phyloP scores from a whole-genome alignment of 1,284 basidiomycete species.

The Malassezia globosa region DNA sequence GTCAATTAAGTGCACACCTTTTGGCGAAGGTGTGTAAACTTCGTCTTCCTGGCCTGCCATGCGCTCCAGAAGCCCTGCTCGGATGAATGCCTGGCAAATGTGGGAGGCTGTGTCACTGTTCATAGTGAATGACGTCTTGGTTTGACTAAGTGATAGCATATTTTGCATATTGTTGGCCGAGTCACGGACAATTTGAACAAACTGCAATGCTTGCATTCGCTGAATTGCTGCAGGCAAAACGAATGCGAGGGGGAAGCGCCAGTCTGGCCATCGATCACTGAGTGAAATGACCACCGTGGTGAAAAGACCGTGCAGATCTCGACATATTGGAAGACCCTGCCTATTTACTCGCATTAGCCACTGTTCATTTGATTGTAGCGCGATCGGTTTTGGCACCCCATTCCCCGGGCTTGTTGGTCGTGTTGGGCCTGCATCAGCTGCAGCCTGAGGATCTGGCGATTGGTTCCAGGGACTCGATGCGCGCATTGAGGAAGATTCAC shows the following conservation, averaged over 20 bases:
- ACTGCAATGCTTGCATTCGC: constrained; percentile 90
- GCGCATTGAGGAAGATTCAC: background rate
- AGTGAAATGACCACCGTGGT: constrained; percentile 91
- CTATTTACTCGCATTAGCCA: constrained; percentile 16
- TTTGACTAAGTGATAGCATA: constrained; percentile 94
- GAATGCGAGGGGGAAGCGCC: constrained; percentile 61
- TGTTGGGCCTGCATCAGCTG: background rate
- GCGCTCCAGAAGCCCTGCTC: constrained; percentile 73
- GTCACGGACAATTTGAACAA: constrained; percentile 94
- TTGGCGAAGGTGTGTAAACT: constrained; percentile 87
- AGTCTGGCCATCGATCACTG: constrained; percentile 17
- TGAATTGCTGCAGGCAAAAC: constrained; percentile 89
- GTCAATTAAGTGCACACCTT: constrained; percentile 94
- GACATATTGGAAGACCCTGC: constrained; percentile 16
- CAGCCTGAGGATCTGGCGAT: background rate
- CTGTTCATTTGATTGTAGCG: constrained; percentile 15
- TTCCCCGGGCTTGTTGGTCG: constrained; percentile 1
- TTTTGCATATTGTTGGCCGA: constrained; percentile 94
- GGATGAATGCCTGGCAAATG: constrained; percentile 99
- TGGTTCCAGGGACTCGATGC: background rate
- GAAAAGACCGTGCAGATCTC: constrained; percentile 97
- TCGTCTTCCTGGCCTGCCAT: constrained; percentile 65
- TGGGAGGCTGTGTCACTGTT: constrained; percentile 97
- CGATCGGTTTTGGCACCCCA: constrained; percentile 3
- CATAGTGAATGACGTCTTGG: constrained; percentile 99